These are phyloP conservation scores for Macrophomina pseudophaseolina DNA, from an alignment of 2,329 filamentous ascomycete genomes.

Conservation along the genomic window DNA sequence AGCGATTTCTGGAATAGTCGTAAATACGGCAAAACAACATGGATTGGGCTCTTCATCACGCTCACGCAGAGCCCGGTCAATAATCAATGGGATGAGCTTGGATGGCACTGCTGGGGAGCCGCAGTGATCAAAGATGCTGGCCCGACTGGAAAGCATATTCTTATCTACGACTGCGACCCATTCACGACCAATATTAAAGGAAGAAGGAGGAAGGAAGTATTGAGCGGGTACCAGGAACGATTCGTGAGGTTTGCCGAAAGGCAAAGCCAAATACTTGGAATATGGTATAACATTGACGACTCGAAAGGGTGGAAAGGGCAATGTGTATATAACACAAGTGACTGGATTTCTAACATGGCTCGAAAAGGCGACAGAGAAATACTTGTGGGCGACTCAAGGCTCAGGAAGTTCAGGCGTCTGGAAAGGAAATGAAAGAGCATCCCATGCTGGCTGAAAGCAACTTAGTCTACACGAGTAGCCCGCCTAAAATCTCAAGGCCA, in stretches of 20 bases:
- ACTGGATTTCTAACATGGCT: background rate
- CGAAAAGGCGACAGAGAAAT: background rate
- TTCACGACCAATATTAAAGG: background rate
- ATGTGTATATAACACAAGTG: background rate
- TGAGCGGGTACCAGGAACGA: background rate
- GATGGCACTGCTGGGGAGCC: slow-evolving; percentile 1
- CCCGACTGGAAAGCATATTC: background rate
- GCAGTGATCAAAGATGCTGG: background rate
- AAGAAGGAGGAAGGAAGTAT: background rate
- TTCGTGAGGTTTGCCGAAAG: background rate
- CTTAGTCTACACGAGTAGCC: background rate
- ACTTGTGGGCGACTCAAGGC: background rate
- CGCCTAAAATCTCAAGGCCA: background rate
- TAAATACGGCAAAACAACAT: background rate
- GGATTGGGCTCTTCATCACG: slow-evolving; percentile 3
- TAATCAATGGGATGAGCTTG: background rate
- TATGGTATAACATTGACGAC: background rate
- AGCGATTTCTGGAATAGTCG: slow-evolving; percentile 1
- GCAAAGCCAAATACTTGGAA: background rate
- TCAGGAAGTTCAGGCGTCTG: background rate
- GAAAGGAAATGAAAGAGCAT: background rate
- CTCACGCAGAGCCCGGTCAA: background rate
- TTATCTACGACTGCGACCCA: slow-evolving; percentile 5
- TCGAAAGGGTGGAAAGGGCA: background rate
- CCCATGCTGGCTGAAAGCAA: background rate